These are phyloP conservation scores for Aspergillus sclerotialis DNA, from an alignment of 2,329 filamentous ascomycete species.

Conservation along the genomic window DNA sequence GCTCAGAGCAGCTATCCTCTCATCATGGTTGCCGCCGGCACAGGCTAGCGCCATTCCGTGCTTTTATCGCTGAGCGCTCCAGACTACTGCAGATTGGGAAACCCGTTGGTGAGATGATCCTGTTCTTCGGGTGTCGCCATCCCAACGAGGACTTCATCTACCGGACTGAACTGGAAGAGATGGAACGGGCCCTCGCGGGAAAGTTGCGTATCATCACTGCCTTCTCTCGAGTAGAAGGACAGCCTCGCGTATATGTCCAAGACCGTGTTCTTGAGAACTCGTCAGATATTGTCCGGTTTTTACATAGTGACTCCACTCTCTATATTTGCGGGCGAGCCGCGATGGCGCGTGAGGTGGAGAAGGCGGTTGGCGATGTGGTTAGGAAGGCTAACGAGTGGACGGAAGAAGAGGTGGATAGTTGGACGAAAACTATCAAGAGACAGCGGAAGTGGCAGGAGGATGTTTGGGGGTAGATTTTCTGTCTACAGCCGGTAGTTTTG, in stretches of 20 bases:
- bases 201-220: slow-evolving; percentile 17
- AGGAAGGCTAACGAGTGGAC: slow-evolving; percentile 28
- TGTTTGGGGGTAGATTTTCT: slow-evolving; percentile 42
- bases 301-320: slow-evolving; percentile 33
- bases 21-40: slow-evolving; percentile 48
- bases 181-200: slow-evolving; percentile 12
- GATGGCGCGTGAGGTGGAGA: slow-evolving; percentile 38
- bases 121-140: slow-evolving; percentile 38
- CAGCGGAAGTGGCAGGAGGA: slow-evolving; percentile 49
- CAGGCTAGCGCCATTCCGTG: slow-evolving; percentile 45
- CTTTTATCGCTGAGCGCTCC: slow-evolving; percentile 37
- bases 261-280: slow-evolving; percentile 27
- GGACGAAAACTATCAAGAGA: slow-evolving; percentile 44
- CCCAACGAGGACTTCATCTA: slow-evolving; percentile 33
- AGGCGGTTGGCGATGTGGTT: slow-evolving; percentile 31
- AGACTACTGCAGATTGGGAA: slow-evolving; percentile 27
- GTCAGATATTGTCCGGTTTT: slow-evolving; percentile 23
- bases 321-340: slow-evolving; percentile 33
- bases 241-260: slow-evolving; percentile 30
- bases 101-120: slow-evolving; percentile 30
- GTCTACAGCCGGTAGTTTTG: no score
- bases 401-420: slow-evolving; percentile 37
- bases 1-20: slow-evolving; percentile 35
- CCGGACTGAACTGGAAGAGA: slow-evolving; percentile 20
- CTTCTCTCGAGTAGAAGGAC: slow-evolving; percentile 18